Percentiles rank a stretch among this genome's conserved stretches.
Evolutionary conservation across 2,329 filamentous ascomycete genomes (phyloP).

Genomic region (Rugonectria rugulosa): DNA sequence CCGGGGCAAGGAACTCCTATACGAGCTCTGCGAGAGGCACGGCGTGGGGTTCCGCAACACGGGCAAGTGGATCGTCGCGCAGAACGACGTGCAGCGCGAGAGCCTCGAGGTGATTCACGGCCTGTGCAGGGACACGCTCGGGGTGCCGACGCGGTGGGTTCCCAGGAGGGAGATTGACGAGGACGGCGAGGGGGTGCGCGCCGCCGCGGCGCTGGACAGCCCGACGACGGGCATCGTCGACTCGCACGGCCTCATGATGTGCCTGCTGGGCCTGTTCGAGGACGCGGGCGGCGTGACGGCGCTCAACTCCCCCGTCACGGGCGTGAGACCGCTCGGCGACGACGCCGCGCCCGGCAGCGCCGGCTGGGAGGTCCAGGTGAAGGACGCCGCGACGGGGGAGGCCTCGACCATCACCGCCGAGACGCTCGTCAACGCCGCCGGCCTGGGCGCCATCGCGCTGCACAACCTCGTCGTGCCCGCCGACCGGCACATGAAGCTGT

Average conservation of each 20-base stretch:
- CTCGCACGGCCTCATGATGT: constrained; percentile 83
- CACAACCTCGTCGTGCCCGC: constrained; percentile 81
- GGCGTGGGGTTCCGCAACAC: constrained; percentile 75
- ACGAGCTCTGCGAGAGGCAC: constrained; percentile 74
- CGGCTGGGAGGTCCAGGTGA: constrained; percentile 75
- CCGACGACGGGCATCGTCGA: constrained; percentile 91
- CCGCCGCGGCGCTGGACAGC: constrained; percentile 75
- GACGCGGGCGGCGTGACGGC: constrained; percentile 78
- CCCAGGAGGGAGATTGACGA: constrained; percentile 64
- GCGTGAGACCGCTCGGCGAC: constrained; percentile 61
- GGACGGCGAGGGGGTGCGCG: constrained; percentile 79
- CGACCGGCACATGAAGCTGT: constrained; percentile 64
- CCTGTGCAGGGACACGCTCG: constrained; percentile 49
- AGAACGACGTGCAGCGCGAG: constrained; percentile 74
- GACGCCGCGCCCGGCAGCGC: constrained; percentile 52
- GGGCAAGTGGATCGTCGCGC: constrained; percentile 96
- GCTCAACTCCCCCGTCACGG: constrained; percentile 70
- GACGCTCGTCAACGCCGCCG: constrained; percentile 85
- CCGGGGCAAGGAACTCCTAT: constrained; percentile 77
- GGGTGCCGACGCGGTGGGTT: constrained; percentile 78
- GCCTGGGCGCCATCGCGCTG: constrained; percentile 76
- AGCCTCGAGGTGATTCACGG: constrained; percentile 62
- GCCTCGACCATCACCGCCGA: constrained; percentile 72
- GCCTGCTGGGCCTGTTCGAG: constrained; percentile 78
- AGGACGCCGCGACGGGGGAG: constrained; percentile 55